Percentiles rank a stretch among this genome's conserved stretches.
Evolutionary conservation across 257 asterid species (phyloP).

Genomic region (Solanum medicagineum): DNA sequence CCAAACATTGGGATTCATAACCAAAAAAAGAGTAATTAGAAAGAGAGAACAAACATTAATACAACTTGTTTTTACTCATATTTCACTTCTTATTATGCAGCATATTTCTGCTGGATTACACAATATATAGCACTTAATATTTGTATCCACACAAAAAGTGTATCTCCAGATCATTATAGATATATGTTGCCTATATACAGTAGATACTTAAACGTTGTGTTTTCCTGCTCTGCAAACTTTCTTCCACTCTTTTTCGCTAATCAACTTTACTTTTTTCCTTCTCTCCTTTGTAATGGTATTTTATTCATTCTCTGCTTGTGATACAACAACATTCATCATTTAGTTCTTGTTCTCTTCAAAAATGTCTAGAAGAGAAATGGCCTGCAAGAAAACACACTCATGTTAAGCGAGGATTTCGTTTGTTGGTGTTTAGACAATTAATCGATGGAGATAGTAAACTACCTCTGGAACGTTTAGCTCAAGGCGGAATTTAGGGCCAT

Average conservation of each 20-base stretch:
- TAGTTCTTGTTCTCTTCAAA: slow-evolving; percentile 42
- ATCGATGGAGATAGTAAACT: neutral
- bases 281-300: neutral
- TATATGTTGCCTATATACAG: neutral
- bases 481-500: slow-evolving; percentile 97
- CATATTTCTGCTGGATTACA: neutral
- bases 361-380: slow-evolving; percentile 77
- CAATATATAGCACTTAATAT: neutral
- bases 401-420: neutral
- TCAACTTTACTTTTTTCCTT: neutral
- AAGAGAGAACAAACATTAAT: neutral
- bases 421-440: neutral
- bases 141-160: neutral
- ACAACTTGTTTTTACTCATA: neutral
- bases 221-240: neutral
- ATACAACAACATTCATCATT: neutral
- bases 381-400: slow-evolving; percentile 30
- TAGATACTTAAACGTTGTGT: neutral
- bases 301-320: neutral
- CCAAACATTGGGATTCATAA: neutral
- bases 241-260: neutral
- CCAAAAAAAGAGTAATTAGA: neutral
- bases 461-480: slow-evolving; percentile 93
- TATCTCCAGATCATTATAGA: neutral
- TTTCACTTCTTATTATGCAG: neutral